A percentile compares a stretch with the other conserved stretches of the same genome.
phyloP scores from a whole-genome alignment of 2,329 filamentous ascomycete genomes.

The Dactylellina parvicollis region DNA sequence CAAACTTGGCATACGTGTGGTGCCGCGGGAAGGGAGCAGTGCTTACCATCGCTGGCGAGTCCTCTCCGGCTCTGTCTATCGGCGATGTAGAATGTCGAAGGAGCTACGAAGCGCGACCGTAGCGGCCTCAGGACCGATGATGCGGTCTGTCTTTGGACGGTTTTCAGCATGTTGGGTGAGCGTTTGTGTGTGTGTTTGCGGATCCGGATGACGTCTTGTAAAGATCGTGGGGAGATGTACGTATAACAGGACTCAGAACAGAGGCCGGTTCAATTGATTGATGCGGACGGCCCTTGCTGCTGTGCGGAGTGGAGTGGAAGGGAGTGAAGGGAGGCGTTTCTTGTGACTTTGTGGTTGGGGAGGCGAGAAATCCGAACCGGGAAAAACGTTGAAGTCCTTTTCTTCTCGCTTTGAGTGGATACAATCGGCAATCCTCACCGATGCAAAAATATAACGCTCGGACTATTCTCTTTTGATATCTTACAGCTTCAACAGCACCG shows the following conservation, averaged over 20 bases:
- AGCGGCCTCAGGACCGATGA: slow-evolving; percentile 49
- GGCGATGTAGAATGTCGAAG: slow-evolving; percentile 46
- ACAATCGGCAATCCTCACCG: slow-evolving; percentile 40
- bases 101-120: slow-evolving; percentile 43
- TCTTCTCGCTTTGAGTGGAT: slow-evolving; percentile 28
- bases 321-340: slow-evolving; percentile 6
- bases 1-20: background rate
- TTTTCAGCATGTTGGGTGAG: slow-evolving; percentile 45
- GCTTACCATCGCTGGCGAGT: slow-evolving; percentile 60
- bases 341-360: slow-evolving; percentile 24
- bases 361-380: slow-evolving; percentile 8
- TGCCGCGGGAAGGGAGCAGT: background rate
- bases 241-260: background rate
- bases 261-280: slow-evolving; percentile 14
- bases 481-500: slow-evolving; percentile 20
- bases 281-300: background rate
- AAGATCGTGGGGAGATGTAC: slow-evolving; percentile 19
- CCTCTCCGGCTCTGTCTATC: slow-evolving; percentile 45
- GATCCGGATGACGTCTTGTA: slow-evolving; percentile 42
- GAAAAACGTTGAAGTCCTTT: slow-evolving; percentile 47
- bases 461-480: slow-evolving; percentile 1
- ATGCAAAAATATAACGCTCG: background rate
- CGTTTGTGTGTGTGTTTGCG: background rate
- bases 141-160: slow-evolving; percentile 43
- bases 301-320: background rate